These are phyloP conservation scores for Prunus campanulata DNA, from an alignment of 306 rosid genomes.

Conservation along the genomic window DNA sequence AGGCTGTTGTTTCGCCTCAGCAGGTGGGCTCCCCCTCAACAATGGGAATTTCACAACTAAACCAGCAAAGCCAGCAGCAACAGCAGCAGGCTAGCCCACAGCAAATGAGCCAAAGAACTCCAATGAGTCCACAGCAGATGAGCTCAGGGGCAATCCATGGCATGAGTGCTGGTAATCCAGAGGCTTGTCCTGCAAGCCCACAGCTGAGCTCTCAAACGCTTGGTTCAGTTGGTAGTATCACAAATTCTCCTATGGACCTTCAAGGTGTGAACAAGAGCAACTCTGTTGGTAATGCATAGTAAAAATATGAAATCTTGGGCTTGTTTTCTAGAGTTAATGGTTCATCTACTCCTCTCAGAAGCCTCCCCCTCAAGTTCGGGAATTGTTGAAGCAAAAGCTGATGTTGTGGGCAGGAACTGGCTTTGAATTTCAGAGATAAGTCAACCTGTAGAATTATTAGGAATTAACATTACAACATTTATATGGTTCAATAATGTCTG, in stretches of 20 bases:
- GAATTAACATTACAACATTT: neutral
- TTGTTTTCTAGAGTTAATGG: neutral
- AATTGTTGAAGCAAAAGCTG: neutral
- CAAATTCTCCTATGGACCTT: slow-evolving; percentile 89
- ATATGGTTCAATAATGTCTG: neutral
- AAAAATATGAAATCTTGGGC: slow-evolving; percentile 13
- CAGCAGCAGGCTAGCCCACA: slow-evolving; percentile 71
- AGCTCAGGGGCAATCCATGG: slow-evolving; percentile 89
- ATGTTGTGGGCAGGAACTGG: neutral
- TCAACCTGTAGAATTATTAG: neutral
- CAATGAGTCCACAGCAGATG: slow-evolving; percentile 89
- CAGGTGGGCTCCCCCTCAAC: slow-evolving; percentile 95
- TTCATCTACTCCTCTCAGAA: neutral
- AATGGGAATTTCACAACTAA: slow-evolving; percentile 69
- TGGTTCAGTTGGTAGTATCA: slow-evolving; percentile 68
- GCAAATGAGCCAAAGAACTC: slow-evolving; percentile 91
- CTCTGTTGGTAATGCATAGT: slow-evolving; percentile 62
- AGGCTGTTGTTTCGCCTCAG: slow-evolving; percentile 75
- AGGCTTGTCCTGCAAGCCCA: slow-evolving; percentile 92
- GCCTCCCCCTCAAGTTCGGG: neutral
- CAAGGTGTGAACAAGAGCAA: slow-evolving; percentile 89
- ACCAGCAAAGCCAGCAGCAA: slow-evolving; percentile 50
- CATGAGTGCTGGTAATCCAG: slow-evolving; percentile 83
- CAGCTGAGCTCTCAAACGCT: slow-evolving; percentile 94
- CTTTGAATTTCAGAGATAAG: neutral